Base-by-base conservation (phyloP, 441 rosid species). In the Eutrema salsugineum region DNA sequence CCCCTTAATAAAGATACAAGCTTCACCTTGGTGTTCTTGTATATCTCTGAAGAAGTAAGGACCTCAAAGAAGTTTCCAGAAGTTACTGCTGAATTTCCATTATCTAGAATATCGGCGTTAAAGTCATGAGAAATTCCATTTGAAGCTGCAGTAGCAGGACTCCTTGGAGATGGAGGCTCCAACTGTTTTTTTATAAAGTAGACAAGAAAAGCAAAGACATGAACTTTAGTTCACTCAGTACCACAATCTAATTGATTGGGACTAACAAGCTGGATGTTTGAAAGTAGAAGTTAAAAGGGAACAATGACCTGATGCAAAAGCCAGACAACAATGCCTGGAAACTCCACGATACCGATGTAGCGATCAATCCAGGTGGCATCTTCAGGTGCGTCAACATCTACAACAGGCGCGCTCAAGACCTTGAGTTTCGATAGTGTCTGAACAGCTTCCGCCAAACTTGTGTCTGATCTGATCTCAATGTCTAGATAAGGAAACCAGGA, bases 281-380 rank as follows among this genome's bases (percentile, higher is more conserved):
- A 51, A 76, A 68, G 47, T 14, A 71, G 8, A 62, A 22, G 61
- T 4, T 58, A 27, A 17, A 3, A 24, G 15, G 59, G 36, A 56
- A 33, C 9, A 77, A 68, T 60, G 53, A 95, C 99, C 97, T 95
- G 99, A 65, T 90, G 97, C 73, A 93, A 79, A 66, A 93, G 94
- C 99, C 99, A 96, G 10, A 93, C 97, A 64, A 79, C 98, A 58
- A 96, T 91, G 48, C 99, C 99, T 8, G 97, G 95, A 70, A 90
- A 87, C 81, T 96, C 99, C 61, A 93, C 96, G 59, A 93, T 83
- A 72, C 99, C 99, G 51, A 93, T 77, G 79, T 96, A 96, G 60
- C 96, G 83, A 61, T 96, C 99, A 42, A 96, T 90, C 99, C 99
- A 96, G 62, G 78, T 79, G 8, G 97, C 94, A 73, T 91, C 96